Percentiles rank a stretch among this genome's conserved stretches.
Evolutionary conservation across 768 basidiomycete genomes (phyloP).

Genomic region (Hemileccinum rubropunctum): DNA sequence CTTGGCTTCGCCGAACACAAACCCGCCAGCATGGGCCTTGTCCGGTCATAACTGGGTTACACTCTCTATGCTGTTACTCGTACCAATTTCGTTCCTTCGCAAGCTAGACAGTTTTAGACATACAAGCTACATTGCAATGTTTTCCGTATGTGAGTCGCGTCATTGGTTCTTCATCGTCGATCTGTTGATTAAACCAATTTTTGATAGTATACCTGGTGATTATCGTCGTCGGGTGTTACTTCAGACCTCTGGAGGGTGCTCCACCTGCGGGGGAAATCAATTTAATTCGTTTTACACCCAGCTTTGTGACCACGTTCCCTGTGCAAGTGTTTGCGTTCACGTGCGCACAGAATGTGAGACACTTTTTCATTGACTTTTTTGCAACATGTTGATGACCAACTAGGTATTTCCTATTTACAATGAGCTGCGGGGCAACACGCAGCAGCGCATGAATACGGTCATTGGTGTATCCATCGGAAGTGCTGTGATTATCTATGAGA

Average conservation of each 20-base stretch:
- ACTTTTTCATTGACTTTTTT: conserved; percentile 1
- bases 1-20: conserved; percentile 57
- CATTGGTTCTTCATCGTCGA: conserved; percentile 1
- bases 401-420: conserved; percentile 95
- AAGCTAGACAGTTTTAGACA: conserved; percentile 83
- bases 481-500: conserved; percentile 80
- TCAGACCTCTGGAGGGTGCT: conserved; percentile 67
- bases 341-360: conserved; percentile 85
- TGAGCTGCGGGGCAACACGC: conserved; percentile 79
- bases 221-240: conserved; percentile 80
- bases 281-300: conserved; percentile 70
- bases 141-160: conserved; percentile 71
- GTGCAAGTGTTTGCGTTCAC: conserved; percentile 94
- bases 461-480: conserved; percentile 85
- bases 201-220: conserved; percentile 69
- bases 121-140: conserved; percentile 88
- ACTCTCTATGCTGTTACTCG: conserved; percentile 69
- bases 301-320: conserved; percentile 82
- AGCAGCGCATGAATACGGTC: conserved; percentile 81
- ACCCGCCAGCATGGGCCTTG: conserved; percentile 73
- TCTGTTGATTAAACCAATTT: background rate
- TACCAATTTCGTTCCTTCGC: conserved; percentile 82
- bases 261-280: conserved; percentile 63
- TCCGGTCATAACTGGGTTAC: conserved; percentile 83
- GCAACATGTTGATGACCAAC: conserved; percentile 2